Base-by-base conservation (phyloP, 768 basidiomycete genomes). In the Boletus rex-veris region DNA sequence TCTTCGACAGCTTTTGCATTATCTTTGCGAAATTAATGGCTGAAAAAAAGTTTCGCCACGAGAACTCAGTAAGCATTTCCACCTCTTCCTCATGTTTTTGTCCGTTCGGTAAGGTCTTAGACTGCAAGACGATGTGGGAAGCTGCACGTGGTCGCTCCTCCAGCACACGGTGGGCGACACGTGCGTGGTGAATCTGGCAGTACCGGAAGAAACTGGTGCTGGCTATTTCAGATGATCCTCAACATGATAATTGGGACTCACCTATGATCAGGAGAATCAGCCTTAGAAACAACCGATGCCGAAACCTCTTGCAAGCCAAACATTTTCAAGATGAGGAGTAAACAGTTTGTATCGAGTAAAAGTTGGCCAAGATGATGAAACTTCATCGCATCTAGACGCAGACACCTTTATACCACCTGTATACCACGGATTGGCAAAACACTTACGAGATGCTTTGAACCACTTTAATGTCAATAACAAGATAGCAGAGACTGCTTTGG, bases 361-460 rank as follows among this genome's bases (percentile, higher is more conserved):
- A 92, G 82, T 69, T 96, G 94, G n/a, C 93, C 93, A 21, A 99
- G 79, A 69, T 98, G 93, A 70, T 99, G 95, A 67, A 97, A 98
- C 68, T 99, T 98, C 90, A 99, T 95, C 18, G 88, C 85, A 73
- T 98, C 96, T 98, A 60, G 15, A 26, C 48, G 38, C n/a, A 51
- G 37, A 36, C 47, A 26, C 21, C 38, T 54, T 42, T 48, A 30
- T 57, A 19, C 31, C 2, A 41, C 46, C 16, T 18, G 28, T 8
- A 16, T 43, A 33, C 19, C 12, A 26, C 43, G 44, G 30, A 51
- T 21, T 26, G 41, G 19, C 16, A 38, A 46, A 45, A 44, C 10
- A 79, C 93, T 70, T 61, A 98, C 96, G 97, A 47, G 96, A 98
- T 21, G 90, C 90, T 72, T 98, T 98, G 78, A 98, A 96, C 97